phyloP scores from a whole-genome alignment of 768 basidiomycete genomes.

The Calocybe indica region DNA sequence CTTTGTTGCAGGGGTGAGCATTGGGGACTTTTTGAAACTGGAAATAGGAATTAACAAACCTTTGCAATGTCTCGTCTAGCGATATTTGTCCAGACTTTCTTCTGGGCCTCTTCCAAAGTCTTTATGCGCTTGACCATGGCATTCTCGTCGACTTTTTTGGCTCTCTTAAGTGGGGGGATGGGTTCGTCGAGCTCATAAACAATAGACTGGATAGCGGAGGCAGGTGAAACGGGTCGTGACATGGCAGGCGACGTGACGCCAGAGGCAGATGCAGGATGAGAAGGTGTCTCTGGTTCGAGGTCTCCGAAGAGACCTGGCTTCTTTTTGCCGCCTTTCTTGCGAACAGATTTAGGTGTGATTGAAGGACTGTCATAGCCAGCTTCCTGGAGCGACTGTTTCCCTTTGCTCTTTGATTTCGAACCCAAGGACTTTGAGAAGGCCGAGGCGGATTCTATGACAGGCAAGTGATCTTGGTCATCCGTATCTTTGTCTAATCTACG shows the following conservation, averaged over 20 bases:
- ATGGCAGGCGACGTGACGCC: constrained; percentile 68
- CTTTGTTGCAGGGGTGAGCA: constrained; percentile 28
- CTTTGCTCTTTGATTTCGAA: constrained; percentile 41
- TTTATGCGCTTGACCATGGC: constrained; percentile 72
- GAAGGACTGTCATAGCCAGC: constrained; percentile 54
- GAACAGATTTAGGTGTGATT: constrained; percentile 40
- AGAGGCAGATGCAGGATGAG: constrained; percentile 49
- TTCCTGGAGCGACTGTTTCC: constrained; percentile 46
- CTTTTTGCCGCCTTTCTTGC: constrained; percentile 56
- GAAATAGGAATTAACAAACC: constrained; percentile 30
- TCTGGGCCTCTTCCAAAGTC: constrained; percentile 76
- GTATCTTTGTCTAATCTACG: constrained; percentile 47
- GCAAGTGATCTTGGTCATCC: constrained; percentile 18
- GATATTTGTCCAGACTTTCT: constrained; percentile 88
- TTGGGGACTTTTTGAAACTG: not conserved
- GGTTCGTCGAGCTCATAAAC: constrained; percentile 70
- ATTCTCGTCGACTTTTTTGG: constrained; percentile 70
- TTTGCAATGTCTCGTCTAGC: constrained; percentile 80
- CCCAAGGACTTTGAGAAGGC: constrained; percentile 14
- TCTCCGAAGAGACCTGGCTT: constrained; percentile 43
- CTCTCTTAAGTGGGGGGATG: constrained; percentile 66
- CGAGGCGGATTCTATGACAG: constrained; percentile 23
- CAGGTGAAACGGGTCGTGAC: constrained; percentile 70
- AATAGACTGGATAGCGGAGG: constrained; percentile 47
- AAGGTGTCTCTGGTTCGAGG: constrained; percentile 41